Evolutionary conservation across 495 filamentous ascomycete species (phyloP), one percentile per base, ranked within the genome.

Genomic region (Aspergillus asperescens): DNA sequence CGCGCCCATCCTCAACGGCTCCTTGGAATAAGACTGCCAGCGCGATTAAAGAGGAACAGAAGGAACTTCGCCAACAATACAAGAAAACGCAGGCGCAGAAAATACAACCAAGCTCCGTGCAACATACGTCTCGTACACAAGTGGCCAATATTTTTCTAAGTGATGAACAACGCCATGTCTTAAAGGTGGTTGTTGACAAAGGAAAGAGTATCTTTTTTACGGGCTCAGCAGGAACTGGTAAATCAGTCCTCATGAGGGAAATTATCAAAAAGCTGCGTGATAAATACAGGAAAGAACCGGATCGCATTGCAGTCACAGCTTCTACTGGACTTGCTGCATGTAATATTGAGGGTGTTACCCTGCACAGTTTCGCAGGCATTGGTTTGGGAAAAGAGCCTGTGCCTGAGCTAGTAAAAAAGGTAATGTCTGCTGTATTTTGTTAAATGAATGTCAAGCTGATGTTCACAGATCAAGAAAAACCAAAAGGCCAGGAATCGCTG

Each of bases 291-390:
- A 74, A 76, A 15, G 87, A 95, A 53, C 81, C 83, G 0, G 93
- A 96, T 59, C 76, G 86, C 24, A 75, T 98, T 29, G 92, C 91
- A 10, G 88, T 97, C 28, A 97, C 93, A 2, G 93, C 93, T 7
- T 98, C 93, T 0, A 98, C 93, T 0, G 93, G 93, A 10, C 79
- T 98, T 44, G 94, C 93, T 28, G 93, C 93, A 15, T 97, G 93
- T 73, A 97, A 98, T 62, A 88, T 98, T 49, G 92, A 88, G 19
- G 93, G 93, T 61, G 89, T 95, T 41, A 98, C 93, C 0, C 77
- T 98, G 39, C 94, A 98, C 67, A 95, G 90, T 68, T 98, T 95
- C 68, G 80, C 91, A 3, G 93, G 94, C 2, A 97, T 98, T 62
- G 94, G 92, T 0, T 75, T 98, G 9, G 94, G 93, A 9, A 96